Conservation (phyloP, 73 alveolate genomes). For the Loxodes magnus region DNA sequence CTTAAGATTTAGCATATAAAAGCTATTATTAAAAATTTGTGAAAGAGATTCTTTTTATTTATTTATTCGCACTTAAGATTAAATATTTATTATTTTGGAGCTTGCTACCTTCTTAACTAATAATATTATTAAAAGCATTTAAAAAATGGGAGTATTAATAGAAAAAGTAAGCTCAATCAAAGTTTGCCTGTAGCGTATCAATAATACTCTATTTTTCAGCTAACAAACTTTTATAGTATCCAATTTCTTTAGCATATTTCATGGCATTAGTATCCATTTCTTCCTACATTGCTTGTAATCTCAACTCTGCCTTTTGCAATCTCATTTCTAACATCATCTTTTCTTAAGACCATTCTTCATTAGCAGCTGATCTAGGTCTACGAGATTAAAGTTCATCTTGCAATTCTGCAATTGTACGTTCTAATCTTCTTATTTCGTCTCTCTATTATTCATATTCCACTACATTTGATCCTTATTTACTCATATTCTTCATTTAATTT, state of each 20-base stretch:
- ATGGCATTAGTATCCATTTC: conserved; percentile 89
- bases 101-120: no score
- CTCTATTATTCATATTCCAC: conserved; percentile 76
- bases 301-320: conserved; percentile 91
- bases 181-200: background rate
- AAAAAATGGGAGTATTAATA: background rate
- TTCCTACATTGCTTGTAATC: conserved; percentile 87
- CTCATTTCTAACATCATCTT: conserved; percentile 92
- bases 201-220: conserved; percentile 77
- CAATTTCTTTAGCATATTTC: conserved; percentile 90
- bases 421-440: conserved; percentile 80
- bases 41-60: no score
- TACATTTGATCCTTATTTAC: conserved; percentile 63
- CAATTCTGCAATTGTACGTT: conserved; percentile 77
- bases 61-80: no score
- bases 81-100: no score
- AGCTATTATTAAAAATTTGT: no score
- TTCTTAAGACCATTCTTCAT: conserved; percentile 92
- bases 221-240: conserved; percentile 66
- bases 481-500: conserved; percentile 68
- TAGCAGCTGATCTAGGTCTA: conserved; percentile 90
- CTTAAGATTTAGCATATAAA: no score
- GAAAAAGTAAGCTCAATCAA: background rate
- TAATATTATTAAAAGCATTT: no score
- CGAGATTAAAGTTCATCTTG: conserved; percentile 80